Percentiles rank a stretch among this genome's conserved stretches.
Conservation (phyloP, 192 early-diverging fungal species). For the Linnemannia schmuckeri region DNA sequence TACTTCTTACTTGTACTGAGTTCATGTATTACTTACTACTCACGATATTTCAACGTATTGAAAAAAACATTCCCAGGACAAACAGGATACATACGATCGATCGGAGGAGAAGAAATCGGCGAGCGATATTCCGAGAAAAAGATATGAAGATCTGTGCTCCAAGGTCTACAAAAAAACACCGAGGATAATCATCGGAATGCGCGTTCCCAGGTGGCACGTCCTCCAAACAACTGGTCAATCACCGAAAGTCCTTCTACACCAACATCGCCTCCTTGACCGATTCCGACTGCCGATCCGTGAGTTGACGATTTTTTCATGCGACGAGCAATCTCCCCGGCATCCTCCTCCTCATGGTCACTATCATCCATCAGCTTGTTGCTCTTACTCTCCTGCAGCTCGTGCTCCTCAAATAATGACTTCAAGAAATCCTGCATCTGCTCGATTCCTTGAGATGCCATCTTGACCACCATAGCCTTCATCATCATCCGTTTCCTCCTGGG, state of each 20-base stretch:
- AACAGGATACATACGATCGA: no score
- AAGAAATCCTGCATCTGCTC: slow-evolving; percentile 55
- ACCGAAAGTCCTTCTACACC: slow-evolving; percentile 19
- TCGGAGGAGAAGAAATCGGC: not conserved
- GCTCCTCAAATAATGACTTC: slow-evolving; percentile 53
- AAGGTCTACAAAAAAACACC: not conserved
- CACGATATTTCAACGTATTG: not conserved
- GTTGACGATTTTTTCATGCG: not conserved
- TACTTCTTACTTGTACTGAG: not conserved
- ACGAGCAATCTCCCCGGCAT: not conserved
- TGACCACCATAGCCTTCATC: slow-evolving; percentile 57
- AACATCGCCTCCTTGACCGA: not conserved
- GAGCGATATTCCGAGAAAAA: not conserved
- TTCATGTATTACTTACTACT: not conserved
- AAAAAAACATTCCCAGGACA: not conserved
- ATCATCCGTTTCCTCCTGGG: slow-evolving; percentile 28
- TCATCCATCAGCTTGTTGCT: slow-evolving; percentile 44
- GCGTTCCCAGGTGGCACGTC: slow-evolving; percentile 44
- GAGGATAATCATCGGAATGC: slow-evolving; percentile 26
- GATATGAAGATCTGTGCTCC: not conserved
- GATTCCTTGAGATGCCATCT: slow-evolving; percentile 53
- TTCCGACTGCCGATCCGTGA: not conserved
- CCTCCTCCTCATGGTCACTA: slow-evolving; percentile 31
- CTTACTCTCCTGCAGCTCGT: slow-evolving; percentile 2
- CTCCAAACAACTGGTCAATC: slow-evolving; percentile 52